Evolutionary conservation across 208 protist species (phyloP), one percentile per base, ranked within the genome.

Genomic region (Acanthamoeba lugdunensis): DNA sequence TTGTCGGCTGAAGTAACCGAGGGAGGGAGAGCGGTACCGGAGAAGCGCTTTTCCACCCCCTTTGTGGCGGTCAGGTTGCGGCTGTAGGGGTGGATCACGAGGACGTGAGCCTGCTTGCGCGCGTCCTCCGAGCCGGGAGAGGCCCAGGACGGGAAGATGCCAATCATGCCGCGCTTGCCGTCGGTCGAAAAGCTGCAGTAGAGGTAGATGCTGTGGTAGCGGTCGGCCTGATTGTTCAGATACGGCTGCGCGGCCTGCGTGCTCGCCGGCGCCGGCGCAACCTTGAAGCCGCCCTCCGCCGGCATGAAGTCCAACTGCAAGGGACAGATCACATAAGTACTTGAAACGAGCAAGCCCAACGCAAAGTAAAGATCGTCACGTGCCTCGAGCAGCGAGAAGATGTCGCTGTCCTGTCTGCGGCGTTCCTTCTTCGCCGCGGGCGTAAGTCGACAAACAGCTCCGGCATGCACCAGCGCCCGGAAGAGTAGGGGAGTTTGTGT

Each of bases 121-220:
- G 37, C 11, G 8, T 88, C 54, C 13, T 33, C 52, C 9, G 81
- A 56, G 45, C 81, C 87, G 8, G 87, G 41, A 18, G 58, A 4
- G 4, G 87, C 87, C 87, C 87, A 92, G 13, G 87, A 92, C 21
- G 87, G 87, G 87, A 92, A 92, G 87, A 92, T 73, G 37, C 87
- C 87, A 14, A 92, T 92, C 37, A 92, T 93, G 4, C 90, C 90
- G 14, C 90, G 67, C 33, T 91, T 69, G 9, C 71, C 67, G 61
- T 93, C 90, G 28, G 16, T 28, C 25, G 90, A 45, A n/a, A 93
- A 93, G 73, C 90, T 93, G 90, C 58, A 69, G 90, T 93, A 93
- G 50, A 93, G 37, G 69, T 85, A 93, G 33, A 93, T 61, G 13
- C 4, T 85, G 33, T 69, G 67, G 50, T 93, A 93, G 25, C 90